Conservation (phyloP, 305 asterid species). For the Galium porrigens region DNA sequence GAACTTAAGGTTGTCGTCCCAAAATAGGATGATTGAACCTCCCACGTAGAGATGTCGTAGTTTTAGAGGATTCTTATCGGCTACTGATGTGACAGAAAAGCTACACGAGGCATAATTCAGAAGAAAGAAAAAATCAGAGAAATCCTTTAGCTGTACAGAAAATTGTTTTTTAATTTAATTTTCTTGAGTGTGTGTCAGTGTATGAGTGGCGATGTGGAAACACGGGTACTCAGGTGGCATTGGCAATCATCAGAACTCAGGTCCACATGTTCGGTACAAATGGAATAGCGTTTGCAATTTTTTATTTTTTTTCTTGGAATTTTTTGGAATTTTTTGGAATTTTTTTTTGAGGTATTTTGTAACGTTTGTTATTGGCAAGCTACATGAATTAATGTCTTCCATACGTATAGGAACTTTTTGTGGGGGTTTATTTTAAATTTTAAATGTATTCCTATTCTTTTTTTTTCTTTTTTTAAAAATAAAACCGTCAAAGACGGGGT, state of each 20-base stretch:
- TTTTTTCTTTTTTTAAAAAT: too few species aligned
- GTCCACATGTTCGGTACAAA: background rate
- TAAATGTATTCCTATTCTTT: background rate
- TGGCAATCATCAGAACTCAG: background rate
- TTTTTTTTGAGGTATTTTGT: background rate
- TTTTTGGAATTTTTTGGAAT: too few species aligned
- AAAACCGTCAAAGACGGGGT: too few species aligned
- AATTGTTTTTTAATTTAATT: background rate
- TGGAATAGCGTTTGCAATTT: background rate
- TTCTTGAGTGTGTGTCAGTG: background rate
- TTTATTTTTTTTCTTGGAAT: background rate
- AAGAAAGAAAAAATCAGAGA: background rate
- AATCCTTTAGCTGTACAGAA: background rate
- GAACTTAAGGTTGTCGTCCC: background rate
- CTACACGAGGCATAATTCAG: background rate
- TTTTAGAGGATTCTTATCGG: background rate
- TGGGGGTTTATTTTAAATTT: background rate
- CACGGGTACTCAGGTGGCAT: background rate
- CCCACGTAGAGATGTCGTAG: constrained; percentile 7
- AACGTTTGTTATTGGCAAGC: background rate
- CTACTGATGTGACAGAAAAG: background rate
- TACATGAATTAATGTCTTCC: background rate
- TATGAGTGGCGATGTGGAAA: background rate
- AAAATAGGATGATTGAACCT: background rate
- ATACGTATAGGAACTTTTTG: background rate